Base-by-base conservation (phyloP, 805 yeast species). In the Wickerhamiella parazyma region DNA sequence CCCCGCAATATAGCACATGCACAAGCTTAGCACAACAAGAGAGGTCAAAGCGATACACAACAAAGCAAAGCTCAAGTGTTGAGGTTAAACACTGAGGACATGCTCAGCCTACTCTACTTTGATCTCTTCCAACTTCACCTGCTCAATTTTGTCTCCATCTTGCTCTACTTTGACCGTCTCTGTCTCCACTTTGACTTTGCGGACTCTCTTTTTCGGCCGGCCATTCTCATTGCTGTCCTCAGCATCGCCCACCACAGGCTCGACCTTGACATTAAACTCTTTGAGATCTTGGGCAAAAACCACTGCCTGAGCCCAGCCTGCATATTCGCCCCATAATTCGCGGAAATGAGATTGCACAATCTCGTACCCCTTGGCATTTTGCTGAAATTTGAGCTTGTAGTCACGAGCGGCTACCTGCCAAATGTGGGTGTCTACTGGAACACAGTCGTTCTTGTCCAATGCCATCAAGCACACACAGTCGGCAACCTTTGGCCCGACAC, bases 261-360 rank as follows among this genome's bases (percentile, higher is more conserved):
- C 31, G 6, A 28, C 31, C 31, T 28, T 28, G 31, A 28, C 31
- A 7, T 38, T 38, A 29, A 39, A 39, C 6, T 39, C 42, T 17
- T 64, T 62, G 44, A 87, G 68, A 55, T 86, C 95, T 5, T 86
- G 83, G 0, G 96, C 80, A 61, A 87, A 87, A 45, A 87, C 66
- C 9, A 89, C 85, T n/a, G 89, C 80, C 55, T 89, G 98, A 0
- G 97, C 97, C 98, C 98, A 91, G 0, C 98, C 98, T 1, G 98
- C 96, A 57, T 80, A 81, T 1, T 72, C 73, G 0, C 95, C 96
- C 89, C 95, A 91, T 36, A 77, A 63, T 0, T 68, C 67, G 36
- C 70, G 67, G 57, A 89, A 78, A 56, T 70, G 73, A 7, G 56
- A 54, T 36, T 85, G 68, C 6, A 85, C 79, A 18, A 69, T 66